phyloP scores from a whole-genome alignment of 306 rosid species.

The Rubus parviflorus region DNA sequence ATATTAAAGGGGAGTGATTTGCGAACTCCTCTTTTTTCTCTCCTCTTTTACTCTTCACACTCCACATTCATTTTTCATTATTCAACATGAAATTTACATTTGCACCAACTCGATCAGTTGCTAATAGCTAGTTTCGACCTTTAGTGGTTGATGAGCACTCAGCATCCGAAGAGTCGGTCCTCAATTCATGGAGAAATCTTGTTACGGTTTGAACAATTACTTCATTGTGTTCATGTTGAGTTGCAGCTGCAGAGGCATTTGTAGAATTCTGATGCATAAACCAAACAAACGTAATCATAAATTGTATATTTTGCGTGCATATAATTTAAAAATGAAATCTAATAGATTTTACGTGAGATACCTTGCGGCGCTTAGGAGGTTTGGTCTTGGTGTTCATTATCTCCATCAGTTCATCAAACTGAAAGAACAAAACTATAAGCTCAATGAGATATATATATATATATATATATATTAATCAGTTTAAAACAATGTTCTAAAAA shows the following conservation, averaged over 20 bases:
- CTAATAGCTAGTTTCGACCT: slow-evolving; percentile 1
- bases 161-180: slow-evolving; percentile 19
- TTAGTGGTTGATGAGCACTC: neutral
- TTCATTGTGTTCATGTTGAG: slow-evolving; percentile 27
- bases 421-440: neutral
- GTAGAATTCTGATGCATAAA: slow-evolving; percentile 26
- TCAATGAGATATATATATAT: neutral
- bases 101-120: too few species aligned
- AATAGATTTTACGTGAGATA: neutral
- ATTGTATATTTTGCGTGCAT: neutral
- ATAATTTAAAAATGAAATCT: neutral
- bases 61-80: too few species aligned
- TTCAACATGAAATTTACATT: too few species aligned
- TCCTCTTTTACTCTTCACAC: too few species aligned
- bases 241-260: slow-evolving; percentile 4
- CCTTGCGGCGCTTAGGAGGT: slow-evolving; percentile 27
- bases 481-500: neutral
- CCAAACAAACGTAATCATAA: neutral
- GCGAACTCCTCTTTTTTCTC: too few species aligned
- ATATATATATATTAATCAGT: neutral
- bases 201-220: slow-evolving; percentile 39
- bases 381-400: slow-evolving; percentile 29
- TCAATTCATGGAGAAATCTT: slow-evolving; percentile 40
- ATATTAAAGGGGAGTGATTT: too few species aligned
- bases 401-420: slow-evolving; percentile 46